Base-by-base conservation (phyloP, 768 basidiomycete species). In the Lactifluus echinatus region DNA sequence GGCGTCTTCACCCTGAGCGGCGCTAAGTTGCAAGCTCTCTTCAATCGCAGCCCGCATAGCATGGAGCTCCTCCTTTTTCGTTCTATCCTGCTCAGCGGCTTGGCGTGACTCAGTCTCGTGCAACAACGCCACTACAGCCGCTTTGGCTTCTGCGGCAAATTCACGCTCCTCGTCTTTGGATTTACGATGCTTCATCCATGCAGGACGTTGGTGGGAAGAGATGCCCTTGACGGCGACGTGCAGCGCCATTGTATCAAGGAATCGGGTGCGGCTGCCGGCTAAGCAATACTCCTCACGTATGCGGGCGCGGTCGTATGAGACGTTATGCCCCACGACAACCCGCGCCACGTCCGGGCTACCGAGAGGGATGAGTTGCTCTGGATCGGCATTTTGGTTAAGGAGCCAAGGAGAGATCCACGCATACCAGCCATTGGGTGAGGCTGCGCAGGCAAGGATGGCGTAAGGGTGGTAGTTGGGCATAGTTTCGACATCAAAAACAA, bases 371-470 rank as follows among this genome's bases (percentile, higher is more conserved):
- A 95, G 75, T 29, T 94, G 90, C 33, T 73, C 70, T 0, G 70
- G 67, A 43, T 81, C 73, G 8, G 76, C 73, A 49, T 84, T 75
- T 63, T 80, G 76, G 14, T 79, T 80, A 4, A 93, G 76, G 10
- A 96, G 71, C 93, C 93, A 95, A 0, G 96, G 96, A 0, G 90
- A 93, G 60, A 96, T 82, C 94, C 96, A 99, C 3, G 82, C 81
- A 67, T 98, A 99, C 95, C 96, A 98, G 1, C 83, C 86, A 48
- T 82, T 83, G 23, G 79, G 75, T 4, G 92, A 85, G 1, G 81
- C 89, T 3, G 94, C 94, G 58, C 84, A 86, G 1, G 96, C 94
- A 76, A 98, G 86, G 67, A 97, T 74, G 12, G 95, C 80, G 66
- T 82, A 92, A 2, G 84, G 84, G 48, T 88, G 80, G 66, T 89